Evolutionary conservation across 2,329 filamentous ascomycete species (phyloP).

Genomic region (Xylaria sp.): DNA sequence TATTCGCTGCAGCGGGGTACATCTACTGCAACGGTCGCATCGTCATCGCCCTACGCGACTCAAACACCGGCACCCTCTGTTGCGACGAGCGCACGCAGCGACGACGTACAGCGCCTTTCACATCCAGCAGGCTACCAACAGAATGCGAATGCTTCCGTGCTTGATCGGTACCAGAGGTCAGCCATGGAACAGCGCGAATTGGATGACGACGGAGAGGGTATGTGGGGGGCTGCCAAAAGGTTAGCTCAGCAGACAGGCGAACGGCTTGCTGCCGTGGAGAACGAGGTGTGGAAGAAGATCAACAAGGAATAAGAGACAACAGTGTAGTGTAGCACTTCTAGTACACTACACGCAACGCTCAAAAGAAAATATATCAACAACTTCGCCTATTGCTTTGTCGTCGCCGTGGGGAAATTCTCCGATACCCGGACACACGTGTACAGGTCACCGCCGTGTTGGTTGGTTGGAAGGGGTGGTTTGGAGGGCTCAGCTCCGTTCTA

Average conservation of each 20-base stretch:
- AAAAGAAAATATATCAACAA: slow-evolving; percentile 15
- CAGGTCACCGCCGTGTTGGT: slow-evolving; percentile 30
- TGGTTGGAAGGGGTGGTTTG: slow-evolving; percentile 36
- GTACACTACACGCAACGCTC: slow-evolving; percentile 3
- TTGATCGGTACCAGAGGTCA: slow-evolving; percentile 59
- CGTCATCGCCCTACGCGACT: slow-evolving; percentile 45
- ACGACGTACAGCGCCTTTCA: slow-evolving; percentile 45
- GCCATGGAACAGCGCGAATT: slow-evolving; percentile 52
- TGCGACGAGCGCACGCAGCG: slow-evolving; percentile 42
- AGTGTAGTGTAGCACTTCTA: slow-evolving; percentile 17
- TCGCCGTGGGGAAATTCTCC: slow-evolving; percentile 27
- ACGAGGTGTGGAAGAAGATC: slow-evolving; percentile 71
- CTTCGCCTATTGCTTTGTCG: slow-evolving; percentile 30
- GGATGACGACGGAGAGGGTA: slow-evolving; percentile 51
- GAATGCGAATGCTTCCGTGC: slow-evolving; percentile 63
- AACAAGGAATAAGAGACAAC: slow-evolving; percentile 62
- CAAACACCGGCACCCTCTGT: slow-evolving; percentile 42
- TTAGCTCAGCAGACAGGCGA: slow-evolving; percentile 67
- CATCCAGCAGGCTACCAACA: slow-evolving; percentile 69
- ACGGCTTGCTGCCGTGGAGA: slow-evolving; percentile 67
- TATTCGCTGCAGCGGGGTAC: slow-evolving; percentile 59
- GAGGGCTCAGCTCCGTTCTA: slow-evolving; percentile 40
- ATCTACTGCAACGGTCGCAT: slow-evolving; percentile 52
- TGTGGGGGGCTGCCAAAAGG: slow-evolving; percentile 68
- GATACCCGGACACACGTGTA: slow-evolving; percentile 20